Evolutionary conservation across 495 filamentous ascomycete species (phyloP), one percentile per base, ranked within the genome.

Genomic region (Umbilicaria muhlenbergii): DNA sequence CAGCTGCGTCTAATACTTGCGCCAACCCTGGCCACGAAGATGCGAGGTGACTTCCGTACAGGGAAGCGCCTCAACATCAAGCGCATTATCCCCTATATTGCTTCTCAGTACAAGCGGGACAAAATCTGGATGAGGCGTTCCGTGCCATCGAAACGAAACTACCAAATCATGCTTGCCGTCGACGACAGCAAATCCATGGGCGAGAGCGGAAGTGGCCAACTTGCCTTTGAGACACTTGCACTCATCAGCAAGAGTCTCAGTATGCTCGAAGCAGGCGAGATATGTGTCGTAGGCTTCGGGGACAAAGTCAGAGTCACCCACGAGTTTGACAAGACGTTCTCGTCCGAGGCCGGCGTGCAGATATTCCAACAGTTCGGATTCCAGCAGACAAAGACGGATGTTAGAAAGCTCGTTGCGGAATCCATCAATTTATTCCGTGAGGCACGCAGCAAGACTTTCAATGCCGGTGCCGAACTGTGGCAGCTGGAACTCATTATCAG

Each of bases 121-220:
- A 96, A 96, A 66, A 99, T 99, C 63, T 99, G 92, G 92, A 92
- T 96, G 83, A 78, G 92, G 10, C 77, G 92, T 39, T 80, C 78
- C 11, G 79, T 89, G 41, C 92, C 92, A 3, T 84, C 77, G 39
- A 95, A 95, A 59, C 81, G 92, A 16, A 78, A 80, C 48, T 96
- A 96, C 60, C 92, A 99, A 58, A 87, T 99, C 60, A 76, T 96
- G 68, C 80, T 99, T 35, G 89, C 92, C 32, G 84, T 99, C 32
- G 92, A 99, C 61, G 92, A 99, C 64, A 86, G 80, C 52, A 85
- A 81, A 53, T 85, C 77, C 44, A 99, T 99, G 92, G 73, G 78
- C 3, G 83, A 88, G 44, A 78, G 74, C 45, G 73, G 74, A 6
- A 71, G 67, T 54, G 70, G 66, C 1, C 63, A 74, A 32, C 71